Evolutionary conservation across 441 rosid species (phyloP), one percentile per base, ranked within the genome.

Genomic region (Flueggea neowawraea): DNA sequence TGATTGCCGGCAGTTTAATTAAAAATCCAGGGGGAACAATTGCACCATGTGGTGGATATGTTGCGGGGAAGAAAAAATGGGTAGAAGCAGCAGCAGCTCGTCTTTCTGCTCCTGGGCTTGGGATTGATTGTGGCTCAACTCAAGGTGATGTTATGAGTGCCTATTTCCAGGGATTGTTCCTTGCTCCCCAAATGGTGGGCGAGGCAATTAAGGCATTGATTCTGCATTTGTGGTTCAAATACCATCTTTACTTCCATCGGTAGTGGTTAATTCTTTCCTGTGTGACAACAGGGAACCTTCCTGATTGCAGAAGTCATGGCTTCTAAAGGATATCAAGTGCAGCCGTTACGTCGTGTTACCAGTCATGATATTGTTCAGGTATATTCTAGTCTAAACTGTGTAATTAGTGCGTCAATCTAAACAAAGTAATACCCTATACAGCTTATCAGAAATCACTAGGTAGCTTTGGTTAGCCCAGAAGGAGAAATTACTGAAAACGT

Each of bases 11-110:
- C 22, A 85, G 88, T 74, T 76, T 83, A 77, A 83, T 85, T 22
- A 83, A 85, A 71, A 85, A 85, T 68, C 88, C 88, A 0, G 88
- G 91, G n/a, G 88, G 91, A 70, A 85, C 88, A 17, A 73, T 83
- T 41, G 86, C 88, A 61, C 91, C 84, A 7, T 83, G 88, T 58
- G 88, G 84, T 65, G 86, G 88, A 63, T 83, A 85, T 68, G 78
- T 85, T 67, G 84, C 84, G 0, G 88, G 86, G 54, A 79, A 52
- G 41, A 59, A 61, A 59, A 68, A 73, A 67, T 80, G 83, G 84
- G 91, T 85, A 60, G 83, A 68, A 44, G 83, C 83, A 59, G 86
- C 88, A 31, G 83, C 86, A 6, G 83, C 88, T 67, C 86, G 83
- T 70, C 86, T 83, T 53, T 83, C 86, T 70, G 84, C 86, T 4